Evolutionary conservation across 352 stramenopile genomes (phyloP).

Genomic region (Thraustotheca clavata): DNA sequence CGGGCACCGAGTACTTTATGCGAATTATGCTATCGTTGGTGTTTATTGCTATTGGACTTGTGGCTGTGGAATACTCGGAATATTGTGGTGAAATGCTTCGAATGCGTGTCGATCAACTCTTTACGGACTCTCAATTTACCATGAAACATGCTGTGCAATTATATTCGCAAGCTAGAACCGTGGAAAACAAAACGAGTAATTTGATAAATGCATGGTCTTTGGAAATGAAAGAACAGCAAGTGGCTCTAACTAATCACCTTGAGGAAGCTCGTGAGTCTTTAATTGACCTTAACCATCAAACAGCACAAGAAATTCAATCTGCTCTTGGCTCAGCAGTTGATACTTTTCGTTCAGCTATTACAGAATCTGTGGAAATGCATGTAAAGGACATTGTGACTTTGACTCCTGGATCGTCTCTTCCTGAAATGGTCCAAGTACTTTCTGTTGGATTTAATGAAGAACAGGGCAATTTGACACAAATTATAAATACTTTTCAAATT

Average conservation of each 20-base stretch:
- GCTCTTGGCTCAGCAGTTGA: slow-evolving; percentile 2
- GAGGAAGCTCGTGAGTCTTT: not conserved
- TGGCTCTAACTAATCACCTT: not conserved
- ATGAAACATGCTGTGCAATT: not conserved
- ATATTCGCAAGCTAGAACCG: not conserved
- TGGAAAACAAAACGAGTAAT: not conserved
- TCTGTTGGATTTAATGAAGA: not conserved
- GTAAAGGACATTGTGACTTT: not conserved
- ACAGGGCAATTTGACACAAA: not conserved
- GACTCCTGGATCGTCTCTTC: not conserved
- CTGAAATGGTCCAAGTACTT: not conserved
- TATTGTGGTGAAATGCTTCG: not conserved
- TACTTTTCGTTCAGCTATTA: not conserved
- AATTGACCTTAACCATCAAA: not conserved
- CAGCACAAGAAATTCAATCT: not conserved
- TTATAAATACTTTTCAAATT: not conserved
- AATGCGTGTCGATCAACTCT: slow-evolving; percentile 2
- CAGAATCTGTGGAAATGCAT: not conserved
- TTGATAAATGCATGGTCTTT: not conserved
- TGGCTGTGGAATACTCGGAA: not conserved
- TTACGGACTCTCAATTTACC: not conserved
- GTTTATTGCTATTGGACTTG: not conserved
- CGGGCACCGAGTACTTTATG: not conserved
- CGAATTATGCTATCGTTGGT: not conserved
- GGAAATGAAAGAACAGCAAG: not conserved